Percentiles rank a stretch among this genome's conserved stretches.
These are phyloP conservation scores for Podila clonocystis DNA, from an alignment of 192 early-diverging fungal species.

Conservation along the genomic window DNA sequence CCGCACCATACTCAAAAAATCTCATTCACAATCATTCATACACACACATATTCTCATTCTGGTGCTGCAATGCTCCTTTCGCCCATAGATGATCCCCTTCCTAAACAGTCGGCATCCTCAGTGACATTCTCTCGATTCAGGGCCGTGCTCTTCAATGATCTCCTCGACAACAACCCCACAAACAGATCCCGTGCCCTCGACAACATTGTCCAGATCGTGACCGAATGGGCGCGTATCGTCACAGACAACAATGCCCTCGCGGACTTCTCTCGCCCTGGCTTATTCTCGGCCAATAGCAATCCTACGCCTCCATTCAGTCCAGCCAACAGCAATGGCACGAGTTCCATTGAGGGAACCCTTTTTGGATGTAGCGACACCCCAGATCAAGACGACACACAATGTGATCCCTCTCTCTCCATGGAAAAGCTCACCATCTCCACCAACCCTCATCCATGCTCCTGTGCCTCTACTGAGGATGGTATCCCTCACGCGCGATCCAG, in stretches of 20 bases:
- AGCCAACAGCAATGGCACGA: constrained; percentile 3
- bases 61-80: constrained; percentile 41
- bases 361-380: neutral
- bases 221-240: constrained; percentile 47
- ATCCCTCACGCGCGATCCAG: constrained; percentile 13
- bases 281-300: constrained; percentile 13
- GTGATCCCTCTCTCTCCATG: constrained; percentile 6
- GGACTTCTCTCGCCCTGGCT: constrained; percentile 27
- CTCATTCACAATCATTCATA: neutral
- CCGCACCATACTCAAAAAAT: neutral
- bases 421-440: constrained; percentile 52
- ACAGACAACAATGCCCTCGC: constrained; percentile 43
- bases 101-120: constrained; percentile 38
- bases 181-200: constrained; percentile 46
- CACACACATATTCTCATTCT: neutral
- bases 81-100: constrained; percentile 51
- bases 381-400: neutral
- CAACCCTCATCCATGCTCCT: constrained; percentile 8
- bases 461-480: constrained; percentile 9
- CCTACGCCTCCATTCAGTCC: constrained; percentile 48
- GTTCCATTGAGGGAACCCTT: neutral
- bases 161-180: constrained; percentile 31
- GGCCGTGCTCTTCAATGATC: constrained; percentile 49
- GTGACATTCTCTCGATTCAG: constrained; percentile 50
- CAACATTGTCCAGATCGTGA: constrained; percentile 52